These are phyloP conservation scores for Blastomyces emzantsi DNA, from an alignment of 2,329 filamentous ascomycete species.

Conservation along the genomic window DNA sequence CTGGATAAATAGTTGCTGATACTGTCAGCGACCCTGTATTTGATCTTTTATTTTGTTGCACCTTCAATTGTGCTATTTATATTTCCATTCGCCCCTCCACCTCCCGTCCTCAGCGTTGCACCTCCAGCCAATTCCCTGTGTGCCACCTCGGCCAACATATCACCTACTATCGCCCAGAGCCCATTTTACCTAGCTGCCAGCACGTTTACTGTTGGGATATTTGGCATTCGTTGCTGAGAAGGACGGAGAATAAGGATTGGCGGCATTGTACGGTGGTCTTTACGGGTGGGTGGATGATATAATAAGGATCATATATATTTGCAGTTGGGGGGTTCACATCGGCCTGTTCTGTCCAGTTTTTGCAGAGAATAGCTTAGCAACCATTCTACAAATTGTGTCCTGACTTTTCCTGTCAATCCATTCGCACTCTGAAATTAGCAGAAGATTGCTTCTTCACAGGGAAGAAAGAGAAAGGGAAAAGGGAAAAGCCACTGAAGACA, in stretches of 20 bases:
- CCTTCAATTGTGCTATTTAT: neutral
- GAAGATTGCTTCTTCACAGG: constrained; percentile 16
- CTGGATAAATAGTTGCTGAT: neutral
- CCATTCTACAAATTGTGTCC: constrained; percentile 36
- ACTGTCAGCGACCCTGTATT: neutral
- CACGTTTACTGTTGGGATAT: constrained; percentile 5
- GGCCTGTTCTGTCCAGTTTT: constrained; percentile 31
- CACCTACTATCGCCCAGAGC: neutral
- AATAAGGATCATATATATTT: constrained; percentile 17
- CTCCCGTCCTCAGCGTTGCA: neutral
- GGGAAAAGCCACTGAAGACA: constrained; percentile 15
- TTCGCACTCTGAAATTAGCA: constrained; percentile 12
- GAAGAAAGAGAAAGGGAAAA: constrained; percentile 16
- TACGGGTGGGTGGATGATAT: constrained; percentile 18
- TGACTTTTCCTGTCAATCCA: constrained; percentile 26
- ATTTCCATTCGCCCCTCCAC: neutral
- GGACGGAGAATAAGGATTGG: constrained; percentile 5
- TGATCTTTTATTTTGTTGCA: neutral
- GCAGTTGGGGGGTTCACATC: constrained; percentile 24
- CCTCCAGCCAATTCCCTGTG: neutral
- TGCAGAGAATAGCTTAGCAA: constrained; percentile 38
- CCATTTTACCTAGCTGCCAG: constrained; percentile 2
- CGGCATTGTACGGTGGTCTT: constrained; percentile 4
- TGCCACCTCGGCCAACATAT: neutral
- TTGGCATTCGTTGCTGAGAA: constrained; percentile 6